Conservation (phyloP, 192 early-diverging fungal genomes). For the Chytriomyces sp. region DNA sequence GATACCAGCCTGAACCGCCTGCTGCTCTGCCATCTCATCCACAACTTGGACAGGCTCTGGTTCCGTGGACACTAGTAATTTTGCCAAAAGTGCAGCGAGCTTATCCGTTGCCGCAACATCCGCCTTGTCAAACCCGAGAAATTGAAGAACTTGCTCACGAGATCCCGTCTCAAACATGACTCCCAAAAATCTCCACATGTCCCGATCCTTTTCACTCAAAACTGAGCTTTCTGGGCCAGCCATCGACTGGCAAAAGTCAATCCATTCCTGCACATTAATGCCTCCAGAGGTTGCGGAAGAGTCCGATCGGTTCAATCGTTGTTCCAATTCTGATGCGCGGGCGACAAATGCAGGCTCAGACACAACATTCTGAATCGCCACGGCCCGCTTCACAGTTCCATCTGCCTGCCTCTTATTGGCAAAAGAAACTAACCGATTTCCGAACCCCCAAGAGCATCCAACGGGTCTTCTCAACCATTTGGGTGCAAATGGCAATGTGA, state of each 20-base stretch:
- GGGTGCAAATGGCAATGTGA: constrained; percentile 72
- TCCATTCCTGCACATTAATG: constrained; percentile 36
- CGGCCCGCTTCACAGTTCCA: constrained; percentile 21
- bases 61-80: constrained; percentile 43
- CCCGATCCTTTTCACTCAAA: constrained; percentile 47
- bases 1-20: constrained; percentile 30
- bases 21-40: constrained; percentile 22
- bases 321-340: constrained; percentile 75
- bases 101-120: constrained; percentile 53
- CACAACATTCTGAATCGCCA: constrained; percentile 69
- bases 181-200: constrained; percentile 81
- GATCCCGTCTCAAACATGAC: constrained; percentile 81
- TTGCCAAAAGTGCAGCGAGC: constrained; percentile 58
- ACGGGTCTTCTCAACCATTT: constrained; percentile 95
- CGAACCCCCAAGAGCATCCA: constrained; percentile 87
- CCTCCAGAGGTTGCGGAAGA: constrained; percentile 41
- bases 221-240: constrained; percentile 27
- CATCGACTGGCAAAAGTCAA: constrained; percentile 48
- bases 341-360: constrained; percentile 75
- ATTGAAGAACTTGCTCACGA: constrained; percentile 79
- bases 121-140: constrained; percentile 87
- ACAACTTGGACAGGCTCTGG: constrained; percentile 21
- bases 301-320: not conserved
- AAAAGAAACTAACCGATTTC: constrained; percentile 86
- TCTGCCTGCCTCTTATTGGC: constrained; percentile 43